phyloP scores from a whole-genome alignment of 768 basidiomycete species.

The Boletellus sp. region DNA sequence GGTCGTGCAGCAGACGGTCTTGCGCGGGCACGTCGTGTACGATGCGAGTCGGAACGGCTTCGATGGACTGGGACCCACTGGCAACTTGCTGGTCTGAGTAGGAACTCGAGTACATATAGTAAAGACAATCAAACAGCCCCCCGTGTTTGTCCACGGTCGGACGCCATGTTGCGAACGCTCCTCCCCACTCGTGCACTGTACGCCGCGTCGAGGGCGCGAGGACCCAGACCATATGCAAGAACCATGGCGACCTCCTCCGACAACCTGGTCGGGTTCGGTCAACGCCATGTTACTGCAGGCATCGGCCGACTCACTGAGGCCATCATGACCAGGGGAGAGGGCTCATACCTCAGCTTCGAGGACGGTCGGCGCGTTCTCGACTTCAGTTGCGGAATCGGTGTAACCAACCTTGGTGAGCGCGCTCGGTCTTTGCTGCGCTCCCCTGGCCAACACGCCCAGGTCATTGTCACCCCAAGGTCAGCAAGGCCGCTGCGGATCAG shows the following conservation, averaged over 20 bases:
- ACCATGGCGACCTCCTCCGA: conserved; percentile 22
- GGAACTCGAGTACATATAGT: too few species aligned
- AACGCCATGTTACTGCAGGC: conserved; percentile 45
- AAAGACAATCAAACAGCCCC: neutral
- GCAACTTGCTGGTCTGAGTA: conserved; percentile 37
- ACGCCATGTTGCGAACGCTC: conserved; percentile 8
- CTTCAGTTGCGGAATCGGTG: conserved; percentile 86
- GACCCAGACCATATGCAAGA: conserved; percentile 8
- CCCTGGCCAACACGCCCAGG: conserved; percentile 39
- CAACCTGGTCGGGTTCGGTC: conserved; percentile 34
- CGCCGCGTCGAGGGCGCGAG: too few species aligned
- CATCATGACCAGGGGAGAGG: conserved; percentile 63
- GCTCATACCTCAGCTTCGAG: conserved; percentile 68
- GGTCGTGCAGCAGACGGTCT: conserved; percentile 68
- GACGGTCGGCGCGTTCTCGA: conserved; percentile 77
- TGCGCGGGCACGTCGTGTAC: conserved; percentile 75
- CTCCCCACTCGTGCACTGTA: too few species aligned
- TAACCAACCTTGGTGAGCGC: conserved; percentile 70
- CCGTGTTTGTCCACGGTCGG: neutral
- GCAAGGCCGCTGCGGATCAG: conserved; percentile 85
- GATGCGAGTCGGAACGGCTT: conserved; percentile 38
- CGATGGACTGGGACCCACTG: conserved; percentile 32
- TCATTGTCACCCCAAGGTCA: conserved; percentile 84
- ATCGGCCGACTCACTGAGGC: conserved; percentile 44
- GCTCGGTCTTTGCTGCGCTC: neutral